A percentile compares a stretch with the other conserved stretches of the same genome.
Conservation (phyloP, 805 yeast species). For the Suhomyces kilbournensis region DNA sequence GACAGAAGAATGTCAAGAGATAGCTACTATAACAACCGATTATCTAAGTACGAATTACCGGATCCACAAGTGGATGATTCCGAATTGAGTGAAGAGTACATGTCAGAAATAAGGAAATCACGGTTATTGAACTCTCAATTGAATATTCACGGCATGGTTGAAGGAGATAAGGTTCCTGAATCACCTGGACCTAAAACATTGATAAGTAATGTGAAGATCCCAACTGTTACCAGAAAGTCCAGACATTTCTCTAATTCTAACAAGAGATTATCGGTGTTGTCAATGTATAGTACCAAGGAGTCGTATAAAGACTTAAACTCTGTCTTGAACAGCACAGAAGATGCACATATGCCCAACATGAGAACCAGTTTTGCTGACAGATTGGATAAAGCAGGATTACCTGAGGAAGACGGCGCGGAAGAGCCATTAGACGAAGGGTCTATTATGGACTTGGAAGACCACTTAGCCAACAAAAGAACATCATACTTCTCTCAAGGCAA, state of each 20-base stretch:
- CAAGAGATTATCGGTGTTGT: constrained; percentile 68
- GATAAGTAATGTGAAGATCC: constrained; percentile 63
- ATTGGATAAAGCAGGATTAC: constrained; percentile 34
- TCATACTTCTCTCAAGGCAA: constrained; percentile 34
- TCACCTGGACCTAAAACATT: constrained; percentile 43
- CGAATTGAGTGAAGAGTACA: constrained; percentile 42
- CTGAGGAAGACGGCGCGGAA: constrained; percentile 18
- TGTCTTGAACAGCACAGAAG: constrained; percentile 25
- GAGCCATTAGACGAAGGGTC: constrained; percentile 37
- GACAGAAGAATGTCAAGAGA: constrained; percentile 20
- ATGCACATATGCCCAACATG: constrained; percentile 14
- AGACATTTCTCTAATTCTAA: constrained; percentile 58
- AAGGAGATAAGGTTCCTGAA: constrained; percentile 6
- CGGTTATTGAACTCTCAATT: constrained; percentile 43
- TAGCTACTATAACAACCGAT: constrained; percentile 13
- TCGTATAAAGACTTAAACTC: constrained; percentile 59
- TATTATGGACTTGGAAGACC: constrained; percentile 40
- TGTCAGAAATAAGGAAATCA: constrained; percentile 44
- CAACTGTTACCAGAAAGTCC: constrained; percentile 68
- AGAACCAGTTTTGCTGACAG: constrained; percentile 45
- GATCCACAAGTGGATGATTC: constrained; percentile 33
- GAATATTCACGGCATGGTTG: constrained; percentile 18
- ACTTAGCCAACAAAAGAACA: constrained; percentile 36
- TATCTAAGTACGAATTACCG: constrained; percentile 29
- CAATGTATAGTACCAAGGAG: constrained; percentile 65